Evolutionary conservation across 2,329 filamentous ascomycete genomes (phyloP).

Genomic region (Didymella glomerata): DNA sequence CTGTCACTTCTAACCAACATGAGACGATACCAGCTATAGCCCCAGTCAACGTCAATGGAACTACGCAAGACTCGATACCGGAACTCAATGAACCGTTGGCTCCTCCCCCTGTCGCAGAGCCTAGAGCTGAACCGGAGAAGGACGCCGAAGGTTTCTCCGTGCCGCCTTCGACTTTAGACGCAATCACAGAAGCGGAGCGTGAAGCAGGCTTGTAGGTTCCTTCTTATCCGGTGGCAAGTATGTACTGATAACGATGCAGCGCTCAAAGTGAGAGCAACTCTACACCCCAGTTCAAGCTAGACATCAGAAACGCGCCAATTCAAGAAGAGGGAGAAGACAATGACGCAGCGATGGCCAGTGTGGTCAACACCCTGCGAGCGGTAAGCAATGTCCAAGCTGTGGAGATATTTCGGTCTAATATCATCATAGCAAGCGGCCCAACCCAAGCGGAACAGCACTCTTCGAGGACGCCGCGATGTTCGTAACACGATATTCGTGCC

Average conservation of each 20-base stretch:
- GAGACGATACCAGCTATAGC: conserved; percentile 26
- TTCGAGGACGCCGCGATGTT: conserved; percentile 88
- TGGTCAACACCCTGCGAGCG: conserved; percentile 74
- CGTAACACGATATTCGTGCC: conserved; percentile 89
- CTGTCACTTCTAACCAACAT: conserved; percentile 25
- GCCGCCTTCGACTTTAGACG: conserved; percentile 67
- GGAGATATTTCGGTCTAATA: conserved; percentile 27
- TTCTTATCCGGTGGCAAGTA: neutral
- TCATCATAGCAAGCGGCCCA: conserved; percentile 65
- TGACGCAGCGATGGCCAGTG: conserved; percentile 76
- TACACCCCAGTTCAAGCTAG: conserved; percentile 73
- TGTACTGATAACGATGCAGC: conserved; percentile 24
- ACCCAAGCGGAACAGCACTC: conserved; percentile 67
- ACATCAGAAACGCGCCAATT: conserved; percentile 80
- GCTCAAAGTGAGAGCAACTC: conserved; percentile 37
- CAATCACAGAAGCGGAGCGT: conserved; percentile 73
- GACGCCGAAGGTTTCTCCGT: conserved; percentile 81
- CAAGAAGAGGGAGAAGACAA: conserved; percentile 78
- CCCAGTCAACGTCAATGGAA: conserved; percentile 39
- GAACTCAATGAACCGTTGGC: conserved; percentile 50
- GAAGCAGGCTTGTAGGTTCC: conserved; percentile 61
- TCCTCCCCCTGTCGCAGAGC: conserved; percentile 35
- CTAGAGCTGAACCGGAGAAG: conserved; percentile 57
- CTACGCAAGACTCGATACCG: conserved; percentile 44
- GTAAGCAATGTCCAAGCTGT: conserved; percentile 47